Percentiles rank a stretch among this genome's conserved stretches.
Evolutionary conservation across 805 yeast genomes (phyloP).

Genomic region (Spencermartinsiella europaea): DNA sequence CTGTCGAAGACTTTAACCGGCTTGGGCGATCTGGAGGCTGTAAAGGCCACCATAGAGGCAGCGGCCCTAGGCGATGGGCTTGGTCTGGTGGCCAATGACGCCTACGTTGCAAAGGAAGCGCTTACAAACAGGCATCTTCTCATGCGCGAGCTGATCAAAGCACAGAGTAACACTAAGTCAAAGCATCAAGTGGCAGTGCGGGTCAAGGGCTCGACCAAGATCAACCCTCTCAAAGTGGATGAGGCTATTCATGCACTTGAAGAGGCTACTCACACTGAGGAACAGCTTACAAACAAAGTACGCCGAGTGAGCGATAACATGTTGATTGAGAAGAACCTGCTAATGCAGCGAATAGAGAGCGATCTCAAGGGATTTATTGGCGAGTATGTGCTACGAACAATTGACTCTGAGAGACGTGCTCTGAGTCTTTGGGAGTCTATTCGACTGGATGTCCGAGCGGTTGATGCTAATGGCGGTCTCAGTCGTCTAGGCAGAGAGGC

Average conservation of each 20-base stretch:
- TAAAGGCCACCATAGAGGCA: slow-evolving; percentile 64
- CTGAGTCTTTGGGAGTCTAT: slow-evolving; percentile 67
- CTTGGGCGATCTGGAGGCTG: slow-evolving; percentile 70
- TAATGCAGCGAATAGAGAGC: slow-evolving; percentile 52
- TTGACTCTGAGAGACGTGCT: slow-evolving; percentile 81
- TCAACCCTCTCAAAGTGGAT: slow-evolving; percentile 84
- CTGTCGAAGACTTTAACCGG: slow-evolving; percentile 62
- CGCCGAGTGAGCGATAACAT: slow-evolving; percentile 81
- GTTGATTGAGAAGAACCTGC: slow-evolving; percentile 63
- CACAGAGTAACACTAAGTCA: slow-evolving; percentile 66
- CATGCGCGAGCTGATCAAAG: slow-evolving; percentile 81
- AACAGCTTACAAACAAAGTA: slow-evolving; percentile 68
- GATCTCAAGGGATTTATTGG: slow-evolving; percentile 52
- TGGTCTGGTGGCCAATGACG: slow-evolving; percentile 59
- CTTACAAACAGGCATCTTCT: slow-evolving; percentile 86
- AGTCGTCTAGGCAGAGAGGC: slow-evolving; percentile 75
- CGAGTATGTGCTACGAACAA: slow-evolving; percentile 59
- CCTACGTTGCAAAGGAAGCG: slow-evolving; percentile 86
- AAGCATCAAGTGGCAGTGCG: slow-evolving; percentile 66
- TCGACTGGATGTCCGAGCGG: slow-evolving; percentile 65
- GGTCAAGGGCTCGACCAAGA: slow-evolving; percentile 64
- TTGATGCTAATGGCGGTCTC: slow-evolving; percentile 74
- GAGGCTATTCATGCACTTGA: slow-evolving; percentile 81
- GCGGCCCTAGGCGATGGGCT: slow-evolving; percentile 76
- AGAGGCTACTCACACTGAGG: slow-evolving; percentile 70